Conservation (phyloP, 257 asterid genomes). For the Solanum infundibuliforme region DNA sequence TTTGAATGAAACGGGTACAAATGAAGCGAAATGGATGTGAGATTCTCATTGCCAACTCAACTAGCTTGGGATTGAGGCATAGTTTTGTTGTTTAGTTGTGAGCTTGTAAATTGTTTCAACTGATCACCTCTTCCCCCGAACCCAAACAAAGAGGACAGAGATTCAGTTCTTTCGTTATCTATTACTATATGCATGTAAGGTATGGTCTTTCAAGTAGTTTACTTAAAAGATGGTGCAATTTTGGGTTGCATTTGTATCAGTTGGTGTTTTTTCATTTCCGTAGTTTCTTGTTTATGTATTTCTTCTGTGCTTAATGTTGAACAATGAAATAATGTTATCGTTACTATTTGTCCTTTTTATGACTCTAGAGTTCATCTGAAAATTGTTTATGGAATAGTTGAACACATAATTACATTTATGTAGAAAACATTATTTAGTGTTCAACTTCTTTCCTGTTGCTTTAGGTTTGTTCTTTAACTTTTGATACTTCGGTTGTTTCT, state of each 20-base stretch:
- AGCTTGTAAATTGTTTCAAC: background rate
- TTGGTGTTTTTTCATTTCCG: background rate
- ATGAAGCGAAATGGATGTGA: background rate
- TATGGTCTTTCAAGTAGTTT: background rate
- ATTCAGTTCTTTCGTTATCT: background rate
- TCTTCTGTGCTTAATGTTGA: background rate
- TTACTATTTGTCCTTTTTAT: background rate
- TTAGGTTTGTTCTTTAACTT: background rate
- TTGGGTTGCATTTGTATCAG: background rate
- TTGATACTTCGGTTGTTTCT: slow-evolving; percentile 3
- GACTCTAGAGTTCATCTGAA: background rate
- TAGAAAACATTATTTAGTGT: background rate
- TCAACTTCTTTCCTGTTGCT: background rate
- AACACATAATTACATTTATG: background rate
- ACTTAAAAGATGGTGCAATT: background rate
- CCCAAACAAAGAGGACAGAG: background rate
- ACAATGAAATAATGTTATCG: background rate
- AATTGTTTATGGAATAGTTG: background rate
- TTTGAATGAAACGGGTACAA: background rate
- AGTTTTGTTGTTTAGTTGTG: background rate
- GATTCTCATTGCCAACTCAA: background rate
- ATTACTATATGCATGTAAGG: background rate
- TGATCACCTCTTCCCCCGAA: background rate
- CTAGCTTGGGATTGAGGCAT: background rate
- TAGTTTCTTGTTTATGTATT: background rate